Conservation (phyloP, 176 grass and related monocot genomes). For the Zoysia japonica region DNA sequence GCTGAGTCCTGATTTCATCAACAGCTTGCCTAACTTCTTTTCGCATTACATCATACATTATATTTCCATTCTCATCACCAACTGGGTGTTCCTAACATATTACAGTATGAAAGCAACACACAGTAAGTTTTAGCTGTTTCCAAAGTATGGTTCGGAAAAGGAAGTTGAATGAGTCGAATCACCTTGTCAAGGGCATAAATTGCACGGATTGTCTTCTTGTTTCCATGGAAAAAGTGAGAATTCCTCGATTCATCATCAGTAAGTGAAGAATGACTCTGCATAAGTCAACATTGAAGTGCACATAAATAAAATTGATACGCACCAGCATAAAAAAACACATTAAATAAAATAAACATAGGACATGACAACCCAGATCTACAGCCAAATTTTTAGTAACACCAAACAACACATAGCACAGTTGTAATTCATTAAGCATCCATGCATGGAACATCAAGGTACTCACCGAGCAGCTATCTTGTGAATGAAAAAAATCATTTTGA, state of each 20-base stretch:
- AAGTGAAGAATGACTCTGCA: conserved; percentile 91
- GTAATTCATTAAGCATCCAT: background rate
- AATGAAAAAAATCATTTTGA: conserved; percentile 72
- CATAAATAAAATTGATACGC: conserved; percentile 10
- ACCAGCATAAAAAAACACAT: background rate
- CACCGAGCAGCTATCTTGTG: conserved; percentile 76
- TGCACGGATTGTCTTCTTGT: conserved; percentile 52
- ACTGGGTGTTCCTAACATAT: conserved; percentile 46
- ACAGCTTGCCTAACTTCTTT: conserved; percentile 92
- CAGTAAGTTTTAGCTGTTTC: background rate
- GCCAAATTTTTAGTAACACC: background rate
- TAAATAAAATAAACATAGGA: background rate
- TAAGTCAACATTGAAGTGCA: conserved; percentile 25
- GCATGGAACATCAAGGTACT: conserved; percentile 30
- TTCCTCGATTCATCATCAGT: conserved; percentile 88
- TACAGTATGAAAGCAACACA: background rate
- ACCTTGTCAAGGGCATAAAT: conserved; percentile 67
- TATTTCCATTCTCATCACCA: conserved; percentile 36
- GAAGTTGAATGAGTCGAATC: conserved; percentile 21
- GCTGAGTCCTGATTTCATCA: conserved; percentile 77
- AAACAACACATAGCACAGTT: background rate
- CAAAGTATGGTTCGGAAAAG: background rate
- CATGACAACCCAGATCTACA: background rate
- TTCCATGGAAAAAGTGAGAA: conserved; percentile 35
- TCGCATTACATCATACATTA: conserved; percentile 73